Conservation (phyloP, 305 asterid genomes). For the Euphrasia arctica region DNA sequence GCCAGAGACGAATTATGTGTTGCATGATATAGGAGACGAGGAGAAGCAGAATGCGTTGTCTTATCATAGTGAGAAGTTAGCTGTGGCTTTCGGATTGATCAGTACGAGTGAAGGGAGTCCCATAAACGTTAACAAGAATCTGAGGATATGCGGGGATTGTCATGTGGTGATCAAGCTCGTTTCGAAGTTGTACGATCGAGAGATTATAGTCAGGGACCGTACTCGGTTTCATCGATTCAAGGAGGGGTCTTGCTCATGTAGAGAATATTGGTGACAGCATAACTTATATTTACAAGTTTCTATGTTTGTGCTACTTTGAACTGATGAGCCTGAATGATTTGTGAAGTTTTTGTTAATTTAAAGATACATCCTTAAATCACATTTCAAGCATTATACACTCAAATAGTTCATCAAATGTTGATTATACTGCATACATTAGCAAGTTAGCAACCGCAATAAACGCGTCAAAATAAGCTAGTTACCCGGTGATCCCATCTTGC, state of each 20-base stretch:
- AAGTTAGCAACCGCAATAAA: no score
- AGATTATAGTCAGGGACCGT: slow-evolving; percentile 83
- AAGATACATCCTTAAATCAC: no score
- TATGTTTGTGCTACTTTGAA: not conserved
- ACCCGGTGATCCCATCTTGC: slow-evolving; percentile 28
- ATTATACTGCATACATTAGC: no score
- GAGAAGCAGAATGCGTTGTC: slow-evolving; percentile 87
- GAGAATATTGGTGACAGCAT: slow-evolving; percentile 69
- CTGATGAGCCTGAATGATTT: slow-evolving; percentile 11
- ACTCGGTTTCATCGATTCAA: slow-evolving; percentile 80
- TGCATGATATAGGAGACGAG: slow-evolving; percentile 85
- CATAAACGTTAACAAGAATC: slow-evolving; percentile 77
- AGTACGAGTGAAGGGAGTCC: slow-evolving; percentile 42
- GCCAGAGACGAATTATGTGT: slow-evolving; percentile 67
- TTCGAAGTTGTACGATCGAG: slow-evolving; percentile 61
- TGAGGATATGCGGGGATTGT: slow-evolving; percentile 94
- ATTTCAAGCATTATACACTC: not conserved
- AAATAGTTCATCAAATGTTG: not conserved
- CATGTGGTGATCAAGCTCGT: slow-evolving; percentile 80
- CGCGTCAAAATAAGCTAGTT: slow-evolving; percentile 12
- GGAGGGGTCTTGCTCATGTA: slow-evolving; percentile 75
- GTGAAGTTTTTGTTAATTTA: not conserved
- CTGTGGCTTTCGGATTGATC: slow-evolving; percentile 83
- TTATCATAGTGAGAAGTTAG: slow-evolving; percentile 90
- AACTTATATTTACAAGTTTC: not conserved